Evolutionary conservation across 2,329 filamentous ascomycete genomes (phyloP).

Genomic region (Stachybotrys elegans): DNA sequence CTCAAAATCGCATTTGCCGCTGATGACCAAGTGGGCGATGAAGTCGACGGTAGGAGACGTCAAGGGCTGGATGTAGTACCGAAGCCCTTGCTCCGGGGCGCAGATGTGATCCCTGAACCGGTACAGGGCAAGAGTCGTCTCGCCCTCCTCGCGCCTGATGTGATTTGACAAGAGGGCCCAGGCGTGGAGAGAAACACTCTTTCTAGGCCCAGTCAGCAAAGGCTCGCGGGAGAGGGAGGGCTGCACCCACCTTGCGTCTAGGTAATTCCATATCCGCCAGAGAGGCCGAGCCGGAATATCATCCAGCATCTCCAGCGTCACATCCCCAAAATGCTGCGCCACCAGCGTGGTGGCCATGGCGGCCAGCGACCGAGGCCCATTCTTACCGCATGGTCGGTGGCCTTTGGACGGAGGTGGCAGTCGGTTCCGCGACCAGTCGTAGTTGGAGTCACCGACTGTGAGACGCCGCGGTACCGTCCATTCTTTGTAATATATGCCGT

Average conservation of each 20-base stretch:
- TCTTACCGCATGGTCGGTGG: conserved; percentile 18
- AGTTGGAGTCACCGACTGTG: conserved; percentile 14
- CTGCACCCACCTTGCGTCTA: conserved; percentile 30
- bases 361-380: conserved; percentile 30
- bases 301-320: conserved; percentile 27
- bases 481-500: conserved; percentile 33
- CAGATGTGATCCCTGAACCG: conserved; percentile 35
- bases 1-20: conserved; percentile 27
- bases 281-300: conserved; percentile 27
- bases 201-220: conserved; percentile 9
- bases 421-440: conserved; percentile 29
- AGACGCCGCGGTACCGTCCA: conserved; percentile 25
- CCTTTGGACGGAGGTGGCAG: conserved; percentile 21
- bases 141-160: conserved; percentile 24
- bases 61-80: conserved; percentile 31
- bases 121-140: conserved; percentile 30
- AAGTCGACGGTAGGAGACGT: conserved; percentile 31
- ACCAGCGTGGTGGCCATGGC: conserved; percentile 34
- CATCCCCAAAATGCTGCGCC: conserved; percentile 29
- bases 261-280: conserved; percentile 33
- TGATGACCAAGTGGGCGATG: conserved; percentile 35
- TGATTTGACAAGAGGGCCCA: conserved; percentile 34
- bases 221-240: background rate
- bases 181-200: conserved; percentile 32
- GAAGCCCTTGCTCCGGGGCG: conserved; percentile 25